Evolutionary conservation across 345 rosid genomes (phyloP).

Genomic region (Kernera saxatilis): DNA sequence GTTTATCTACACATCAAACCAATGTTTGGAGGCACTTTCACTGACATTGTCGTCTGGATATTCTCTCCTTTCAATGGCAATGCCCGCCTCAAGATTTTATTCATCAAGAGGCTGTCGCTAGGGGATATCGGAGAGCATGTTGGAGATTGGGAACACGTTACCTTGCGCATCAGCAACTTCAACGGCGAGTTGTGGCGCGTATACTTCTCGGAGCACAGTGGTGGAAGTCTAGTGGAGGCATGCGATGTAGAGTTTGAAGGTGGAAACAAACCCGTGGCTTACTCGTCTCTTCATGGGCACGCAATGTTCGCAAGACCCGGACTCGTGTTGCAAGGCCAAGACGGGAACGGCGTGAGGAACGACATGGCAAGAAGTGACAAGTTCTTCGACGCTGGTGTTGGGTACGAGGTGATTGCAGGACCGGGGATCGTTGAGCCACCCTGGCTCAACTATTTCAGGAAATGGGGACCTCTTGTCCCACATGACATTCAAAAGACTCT

Average conservation of each 20-base stretch:
- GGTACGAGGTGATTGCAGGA: slow-evolving; percentile 41
- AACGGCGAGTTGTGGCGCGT: slow-evolving; percentile 51
- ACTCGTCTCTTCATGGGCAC: slow-evolving; percentile 68
- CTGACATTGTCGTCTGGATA: slow-evolving; percentile 69
- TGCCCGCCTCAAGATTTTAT: slow-evolving; percentile 51
- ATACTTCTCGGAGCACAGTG: slow-evolving; percentile 62
- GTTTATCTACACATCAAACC: slow-evolving; percentile 71
- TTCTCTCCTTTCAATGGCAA: slow-evolving; percentile 86
- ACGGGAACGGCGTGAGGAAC: slow-evolving; percentile 53
- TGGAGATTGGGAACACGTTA: slow-evolving; percentile 92
- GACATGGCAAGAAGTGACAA: slow-evolving; percentile 59
- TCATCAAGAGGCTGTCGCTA: slow-evolving; percentile 37
- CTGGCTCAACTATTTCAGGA: slow-evolving; percentile 59
- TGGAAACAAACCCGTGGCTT: slow-evolving; percentile 54
- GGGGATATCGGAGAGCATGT: slow-evolving; percentile 70
- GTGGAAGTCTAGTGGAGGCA: slow-evolving; percentile 54
- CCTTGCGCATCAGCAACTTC: slow-evolving; percentile 82
- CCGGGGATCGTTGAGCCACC: slow-evolving; percentile 37
- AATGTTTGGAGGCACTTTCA: slow-evolving; percentile 71
- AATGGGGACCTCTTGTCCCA: slow-evolving; percentile 66
- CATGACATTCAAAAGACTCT: slow-evolving; percentile 39
- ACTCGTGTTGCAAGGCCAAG: slow-evolving; percentile 57
- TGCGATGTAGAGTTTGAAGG: slow-evolving; percentile 55
- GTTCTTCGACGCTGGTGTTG: slow-evolving; percentile 36
- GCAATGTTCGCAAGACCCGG: slow-evolving; percentile 71